Evolutionary conservation across 2,329 filamentous ascomycete genomes (phyloP), one percentile per base, ranked within the genome.

Genomic region (Alternaria triticimaculans): DNA sequence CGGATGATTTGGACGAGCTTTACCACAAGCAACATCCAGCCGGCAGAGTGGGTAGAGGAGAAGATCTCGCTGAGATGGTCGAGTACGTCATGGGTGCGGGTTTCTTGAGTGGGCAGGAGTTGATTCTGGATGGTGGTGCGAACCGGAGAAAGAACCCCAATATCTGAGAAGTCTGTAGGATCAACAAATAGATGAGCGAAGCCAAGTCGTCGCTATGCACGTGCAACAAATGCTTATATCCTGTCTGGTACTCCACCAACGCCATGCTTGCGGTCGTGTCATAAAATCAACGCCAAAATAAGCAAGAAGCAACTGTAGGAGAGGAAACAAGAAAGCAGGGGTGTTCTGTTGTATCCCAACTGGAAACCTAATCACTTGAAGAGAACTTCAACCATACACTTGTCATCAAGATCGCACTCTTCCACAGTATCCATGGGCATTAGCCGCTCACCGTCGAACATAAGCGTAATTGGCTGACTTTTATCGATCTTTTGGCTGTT

Each of bases 21-120:
- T 83, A 86, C 66, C 82, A 84, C 58, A 65, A 72, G 64, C 85
- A 84, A 82, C 84, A 86, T 72, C 74, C 83, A 23, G 82, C 80
- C 10, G 84, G 84, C 5, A 71, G 84, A 43, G 84, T 86, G 11
- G 84, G 84, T 2, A 81, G 79, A 58, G 83, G 84, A 9, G 84
- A 86, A 55, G 84, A 86, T 67, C 70, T 83, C n/a, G 67, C 76
- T 11, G 74, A 73, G 60, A 80, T 81, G 43, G 79, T 84, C 20
- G 74, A 80, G 68, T 84, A 81, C 71, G 68, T 82, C 12, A 76
- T 76, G 25, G 80, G 76, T n/a, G 77, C 70, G 14, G 79, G 79
- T 11, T 81, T 80, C 28, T 78, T 81, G 57, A 82, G 77, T 43
- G 81, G 81, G 18, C 65, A 73, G 60, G 69, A 73, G 46, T 57